Percentiles rank a stretch among this genome's conserved stretches.
These are phyloP conservation scores for Ascochyta viciae-villosae DNA, from an alignment of 2,329 filamentous ascomycete genomes.

Conservation along the genomic window DNA sequence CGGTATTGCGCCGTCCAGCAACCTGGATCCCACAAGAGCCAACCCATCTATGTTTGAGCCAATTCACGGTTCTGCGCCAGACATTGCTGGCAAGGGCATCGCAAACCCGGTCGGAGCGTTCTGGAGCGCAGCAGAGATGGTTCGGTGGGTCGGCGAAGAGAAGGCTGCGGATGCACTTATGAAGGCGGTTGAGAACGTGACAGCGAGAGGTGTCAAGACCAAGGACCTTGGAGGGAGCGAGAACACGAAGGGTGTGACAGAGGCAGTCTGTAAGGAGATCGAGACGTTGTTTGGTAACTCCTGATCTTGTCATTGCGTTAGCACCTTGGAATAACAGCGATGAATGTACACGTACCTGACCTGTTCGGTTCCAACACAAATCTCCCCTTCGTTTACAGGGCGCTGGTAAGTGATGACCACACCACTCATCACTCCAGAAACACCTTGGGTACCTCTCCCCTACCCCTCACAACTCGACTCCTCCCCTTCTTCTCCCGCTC, in stretches of 20 bases:
- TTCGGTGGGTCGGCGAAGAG: slow-evolving; percentile 67
- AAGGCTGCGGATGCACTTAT: slow-evolving; percentile 65
- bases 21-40: slow-evolving; percentile 66
- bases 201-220: slow-evolving; percentile 62
- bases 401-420: background rate
- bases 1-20: slow-evolving; percentile 72
- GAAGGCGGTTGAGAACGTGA: slow-evolving; percentile 67
- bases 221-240: slow-evolving; percentile 66
- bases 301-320: slow-evolving; percentile 6
- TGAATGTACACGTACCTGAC: slow-evolving; percentile 15
- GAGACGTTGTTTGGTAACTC: slow-evolving; percentile 49
- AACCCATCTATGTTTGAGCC: slow-evolving; percentile 70
- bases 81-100: slow-evolving; percentile 68
- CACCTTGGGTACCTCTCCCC: slow-evolving; percentile 26
- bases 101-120: slow-evolving; percentile 71
- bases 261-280: slow-evolving; percentile 63
- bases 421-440: slow-evolving; percentile 31
- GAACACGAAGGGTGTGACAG: slow-evolving; percentile 65
- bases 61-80: slow-evolving; percentile 69
- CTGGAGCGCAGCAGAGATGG: slow-evolving; percentile 74
- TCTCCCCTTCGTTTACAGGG: background rate
- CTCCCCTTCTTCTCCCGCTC: slow-evolving; percentile 53
- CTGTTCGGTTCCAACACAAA: background rate
- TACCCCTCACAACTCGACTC: slow-evolving; percentile 51
- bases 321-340: background rate